Evolutionary conservation across 2,329 filamentous ascomycete genomes (phyloP), one percentile per base, ranked within the genome.

Genomic region (Aspergillus awamori): DNA sequence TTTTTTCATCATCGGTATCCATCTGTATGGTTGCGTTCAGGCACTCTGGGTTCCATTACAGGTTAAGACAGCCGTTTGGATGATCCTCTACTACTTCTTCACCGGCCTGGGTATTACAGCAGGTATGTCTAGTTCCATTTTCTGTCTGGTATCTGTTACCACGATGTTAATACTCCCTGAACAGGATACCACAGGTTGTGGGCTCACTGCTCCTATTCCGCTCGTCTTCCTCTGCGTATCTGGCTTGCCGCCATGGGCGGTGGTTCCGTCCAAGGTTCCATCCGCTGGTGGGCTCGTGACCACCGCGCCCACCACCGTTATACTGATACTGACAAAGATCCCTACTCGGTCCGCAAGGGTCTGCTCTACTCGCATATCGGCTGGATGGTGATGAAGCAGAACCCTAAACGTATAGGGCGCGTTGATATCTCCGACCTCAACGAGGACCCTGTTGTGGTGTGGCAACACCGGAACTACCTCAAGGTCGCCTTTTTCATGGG

Each of bases 381-480:
- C 71, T 96, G 92, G 92, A 95, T 96, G 91, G 80, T 96, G 72
- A 88, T 96, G 85, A 94, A 94, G 84, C 92, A 96, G 82, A 94
- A 96, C 82, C 91, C 91, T 67, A 94, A 94, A 84, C 86, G 89
- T 65, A 91, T 92, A 71, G 92, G 92, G 72, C 90, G 92, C 64
- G 93, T 90, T 77, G 92, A 96, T 70, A 95, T 96, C 72, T 89
- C 89, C 70, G 92, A 96, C 72, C 82, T 96, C 69, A 95, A 95
- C 81, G 90, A 94, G 76, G 91, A 95, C 73, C 83, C 89, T 53
- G 86, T 96, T 62, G 92, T 96, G 47, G 86, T 93, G 69, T 95
- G 89, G 89, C 92, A 96, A 80, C 92, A 96, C 83, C 87, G 86
- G 75, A 85, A 96, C 83, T 96, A 92, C 81, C 83, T 95, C 77